A percentile compares a stretch with the other conserved stretches of the same genome.
phyloP scores from a whole-genome alignment of 768 basidiomycete genomes.

The Punctularia strigosozonata region DNA sequence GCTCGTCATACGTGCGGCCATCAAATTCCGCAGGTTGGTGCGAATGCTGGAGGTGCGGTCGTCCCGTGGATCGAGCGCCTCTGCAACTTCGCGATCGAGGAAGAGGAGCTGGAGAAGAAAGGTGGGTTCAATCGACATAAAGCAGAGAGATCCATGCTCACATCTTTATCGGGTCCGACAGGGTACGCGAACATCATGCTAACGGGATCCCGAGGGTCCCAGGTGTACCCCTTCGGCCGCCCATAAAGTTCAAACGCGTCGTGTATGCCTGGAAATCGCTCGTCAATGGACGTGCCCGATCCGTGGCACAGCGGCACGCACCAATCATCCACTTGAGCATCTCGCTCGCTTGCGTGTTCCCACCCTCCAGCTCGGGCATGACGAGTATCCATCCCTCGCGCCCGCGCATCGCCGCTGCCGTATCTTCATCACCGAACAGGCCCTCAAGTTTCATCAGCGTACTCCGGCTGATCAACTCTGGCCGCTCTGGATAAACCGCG shows the following conservation, averaged over 20 bases:
- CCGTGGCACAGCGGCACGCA: constrained; percentile 22
- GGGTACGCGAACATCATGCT: constrained; percentile 96
- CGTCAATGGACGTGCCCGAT: not conserved
- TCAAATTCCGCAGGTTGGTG: constrained; percentile 45
- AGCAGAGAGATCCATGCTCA: constrained; percentile 26
- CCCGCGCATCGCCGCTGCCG: constrained; percentile 50
- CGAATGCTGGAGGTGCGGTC: constrained; percentile 67
- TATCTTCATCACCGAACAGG: constrained; percentile 63
- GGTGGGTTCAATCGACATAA: constrained; percentile 8
- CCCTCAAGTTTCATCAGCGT: constrained; percentile 92
- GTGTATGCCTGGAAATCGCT: constrained; percentile 46
- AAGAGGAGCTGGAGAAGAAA: constrained; percentile 58
- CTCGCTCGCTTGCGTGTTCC: constrained; percentile 55
- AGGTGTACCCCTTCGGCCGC: constrained; percentile 73
- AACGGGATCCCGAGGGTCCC: constrained; percentile 74
- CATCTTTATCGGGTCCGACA: constrained; percentile 72
- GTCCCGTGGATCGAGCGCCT: constrained; percentile 64
- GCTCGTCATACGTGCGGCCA: constrained; percentile 61
- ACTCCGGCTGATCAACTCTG: constrained; percentile 78
- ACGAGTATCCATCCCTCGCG: constrained; percentile 80
- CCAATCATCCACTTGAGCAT: constrained; percentile 90
- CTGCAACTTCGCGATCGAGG: constrained; percentile 74
- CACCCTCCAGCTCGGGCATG: constrained; percentile 76
- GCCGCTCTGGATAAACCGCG: constrained; percentile 93
- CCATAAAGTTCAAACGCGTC: constrained; percentile 87